These are phyloP conservation scores for Paramecium biaurelia DNA, from an alignment of 73 alveolate genomes.

Conservation along the genomic window DNA sequence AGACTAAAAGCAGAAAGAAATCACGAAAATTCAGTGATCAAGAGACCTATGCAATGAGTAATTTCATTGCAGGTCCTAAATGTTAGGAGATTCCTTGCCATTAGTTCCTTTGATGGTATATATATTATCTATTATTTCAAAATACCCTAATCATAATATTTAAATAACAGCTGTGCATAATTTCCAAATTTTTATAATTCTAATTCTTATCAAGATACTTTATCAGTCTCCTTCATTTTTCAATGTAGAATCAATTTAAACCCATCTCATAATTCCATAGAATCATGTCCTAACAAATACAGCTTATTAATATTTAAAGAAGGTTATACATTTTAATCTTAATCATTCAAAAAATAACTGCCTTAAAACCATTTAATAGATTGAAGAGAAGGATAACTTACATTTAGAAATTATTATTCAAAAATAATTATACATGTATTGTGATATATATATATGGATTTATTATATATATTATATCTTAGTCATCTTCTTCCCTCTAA, in stretches of 20 bases:
- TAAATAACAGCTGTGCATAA: background rate
- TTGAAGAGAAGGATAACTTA: background rate
- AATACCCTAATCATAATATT: background rate
- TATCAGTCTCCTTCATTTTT: background rate
- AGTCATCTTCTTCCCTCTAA: slow-evolving; percentile 63
- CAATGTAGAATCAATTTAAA: background rate
- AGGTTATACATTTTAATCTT: background rate
- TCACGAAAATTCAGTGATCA: slow-evolving; percentile 49
- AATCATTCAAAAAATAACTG: background rate
- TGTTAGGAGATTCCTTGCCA: slow-evolving; percentile 23
- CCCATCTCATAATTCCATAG: background rate
- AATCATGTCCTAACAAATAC: background rate
- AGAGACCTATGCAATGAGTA: slow-evolving; percentile 53
- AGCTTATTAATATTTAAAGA: too few relatives aligned
- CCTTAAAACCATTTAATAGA: background rate
- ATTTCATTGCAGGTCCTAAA: slow-evolving; percentile 29
- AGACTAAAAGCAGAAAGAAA: slow-evolving; percentile 15
- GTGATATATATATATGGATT: background rate
- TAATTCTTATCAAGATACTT: background rate
- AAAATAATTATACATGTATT: background rate
- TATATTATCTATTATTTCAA: background rate
- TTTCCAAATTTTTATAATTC: background rate
- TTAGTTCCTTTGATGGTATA: slow-evolving; percentile 15
- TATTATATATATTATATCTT: background rate
- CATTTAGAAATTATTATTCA: background rate